Evolutionary conservation across 2,329 filamentous ascomycete species (phyloP), one percentile per base, ranked within the genome.

Genomic region (Neonectria hederae): DNA sequence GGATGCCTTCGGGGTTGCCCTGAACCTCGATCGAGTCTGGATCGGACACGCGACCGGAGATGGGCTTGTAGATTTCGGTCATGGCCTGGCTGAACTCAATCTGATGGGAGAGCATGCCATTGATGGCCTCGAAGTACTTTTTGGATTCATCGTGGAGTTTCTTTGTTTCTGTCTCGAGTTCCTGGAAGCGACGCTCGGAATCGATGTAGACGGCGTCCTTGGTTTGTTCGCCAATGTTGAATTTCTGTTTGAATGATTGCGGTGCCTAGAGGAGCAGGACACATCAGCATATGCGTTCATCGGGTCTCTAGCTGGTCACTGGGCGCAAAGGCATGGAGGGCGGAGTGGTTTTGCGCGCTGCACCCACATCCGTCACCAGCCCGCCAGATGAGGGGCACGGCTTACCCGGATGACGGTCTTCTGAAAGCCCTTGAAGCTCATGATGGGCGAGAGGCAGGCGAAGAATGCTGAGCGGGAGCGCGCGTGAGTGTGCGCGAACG

Each of bases 71-170:
- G 75, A 99, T 91, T 80, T 99, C 96, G 69, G 92, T 91, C 84
- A 97, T 95, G 70, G 94, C 93, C 82, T 97, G 89, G 73, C 95
- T 97, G 83, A 99, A 99, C 78, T 97, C 95, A 81, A 99, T 98
- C 83, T 99, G 96, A 82, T 98, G 94, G 76, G 85, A 88, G 75
- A 99, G 87, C 96, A 99, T 99, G 84, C 92, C 92, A 82, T 98
- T 97, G 83, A 99, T 97, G 77, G 96, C 93, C 58, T 97, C 90
- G 75, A 97, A 97, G 81, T 99, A 99, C 83, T 97, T 97, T 80
- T 94, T 92, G 61, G 93, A 97, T 81, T 98, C 95, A 83, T 97
- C 93, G 81, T 98, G 95, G 30, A 97, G 89, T 80, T 92, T 95
- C 86, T 97, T 98, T 38, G 96, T 98, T 83, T 99, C 94, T 70